Evolutionary conservation across 129 eudicot genomes (phyloP).

Genomic region (Flaveria bidentis): DNA sequence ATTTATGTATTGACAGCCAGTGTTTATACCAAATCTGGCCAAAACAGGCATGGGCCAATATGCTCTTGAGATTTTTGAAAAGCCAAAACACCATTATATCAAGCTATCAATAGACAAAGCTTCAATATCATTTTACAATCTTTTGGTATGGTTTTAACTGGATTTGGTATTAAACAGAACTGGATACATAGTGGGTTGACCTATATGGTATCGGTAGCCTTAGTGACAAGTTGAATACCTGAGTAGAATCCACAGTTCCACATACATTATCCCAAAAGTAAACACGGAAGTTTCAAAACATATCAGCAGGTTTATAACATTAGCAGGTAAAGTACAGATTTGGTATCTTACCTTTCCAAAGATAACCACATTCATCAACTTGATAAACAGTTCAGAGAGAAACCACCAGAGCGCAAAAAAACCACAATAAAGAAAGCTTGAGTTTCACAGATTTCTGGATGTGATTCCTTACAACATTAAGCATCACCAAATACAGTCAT

Average conservation of each 20-base stretch:
- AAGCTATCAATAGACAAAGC: neutral
- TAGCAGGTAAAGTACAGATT: slow-evolving; percentile 5
- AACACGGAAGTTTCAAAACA: neutral
- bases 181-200: too few relatives aligned
- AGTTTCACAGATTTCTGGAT: slow-evolving; percentile 26
- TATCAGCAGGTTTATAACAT: neutral
- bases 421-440: slow-evolving; percentile 30
- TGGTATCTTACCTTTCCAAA: slow-evolving; percentile 26
- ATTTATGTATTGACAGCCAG: too few relatives aligned
- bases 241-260: neutral
- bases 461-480: slow-evolving; percentile 19
- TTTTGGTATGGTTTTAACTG: too few relatives aligned
- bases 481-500: slow-evolving; percentile 28
- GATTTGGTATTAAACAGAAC: too few relatives aligned
- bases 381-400: slow-evolving; percentile 24
- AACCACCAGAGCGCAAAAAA: slow-evolving; percentile 25
- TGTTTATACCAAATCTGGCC: neutral
- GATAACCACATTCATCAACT: slow-evolving; percentile 26
- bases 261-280: neutral
- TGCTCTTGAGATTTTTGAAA: neutral
- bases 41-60: neutral
- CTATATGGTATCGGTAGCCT: neutral
- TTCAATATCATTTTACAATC: too few relatives aligned
- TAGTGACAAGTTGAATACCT: neutral
- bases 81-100: neutral